Conservation (phyloP, 2,329 filamentous ascomycete species). For the Cadophora malorum region DNA sequence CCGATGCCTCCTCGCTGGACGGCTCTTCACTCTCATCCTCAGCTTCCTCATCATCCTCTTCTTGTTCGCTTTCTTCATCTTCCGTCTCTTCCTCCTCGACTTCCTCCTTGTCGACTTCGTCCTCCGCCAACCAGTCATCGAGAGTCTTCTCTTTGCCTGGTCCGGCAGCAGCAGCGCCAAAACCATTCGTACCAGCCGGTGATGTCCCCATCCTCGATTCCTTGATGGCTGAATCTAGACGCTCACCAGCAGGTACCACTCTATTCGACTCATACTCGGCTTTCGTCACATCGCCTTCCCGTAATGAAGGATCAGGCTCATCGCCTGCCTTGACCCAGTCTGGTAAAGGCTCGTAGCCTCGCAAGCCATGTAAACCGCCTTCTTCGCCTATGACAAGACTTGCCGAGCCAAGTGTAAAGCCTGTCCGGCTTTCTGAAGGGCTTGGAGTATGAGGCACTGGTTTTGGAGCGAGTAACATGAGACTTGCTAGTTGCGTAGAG, state of each 20-base stretch:
- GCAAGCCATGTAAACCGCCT: conserved; percentile 73
- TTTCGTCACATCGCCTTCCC: conserved; percentile 61
- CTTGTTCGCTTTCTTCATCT: conserved; percentile 38
- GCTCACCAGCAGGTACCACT: conserved; percentile 64
- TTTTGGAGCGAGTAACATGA: conserved; percentile 92
- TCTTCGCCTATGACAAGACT: conserved; percentile 84
- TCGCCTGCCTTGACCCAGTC: conserved; percentile 82
- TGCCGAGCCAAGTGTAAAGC: conserved; percentile 80
- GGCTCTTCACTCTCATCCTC: conserved; percentile 35
- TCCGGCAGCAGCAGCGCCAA: conserved; percentile 38
- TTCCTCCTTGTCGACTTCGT: conserved; percentile 58
- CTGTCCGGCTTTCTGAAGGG: conserved; percentile 82
- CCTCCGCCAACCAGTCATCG: conserved; percentile 85
- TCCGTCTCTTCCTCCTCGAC: conserved; percentile 53
- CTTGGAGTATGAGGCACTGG: conserved; percentile 90
- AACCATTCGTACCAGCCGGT: conserved; percentile 57
- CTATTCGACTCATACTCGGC: conserved; percentile 49
- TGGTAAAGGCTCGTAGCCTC: conserved; percentile 80
- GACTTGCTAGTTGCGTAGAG: conserved; percentile 80
- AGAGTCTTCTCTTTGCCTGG: conserved; percentile 71
- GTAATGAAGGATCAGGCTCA: conserved; percentile 78
- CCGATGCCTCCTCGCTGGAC: conserved; percentile 40
- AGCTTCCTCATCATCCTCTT: conserved; percentile 44
- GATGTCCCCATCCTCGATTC: conserved; percentile 44
- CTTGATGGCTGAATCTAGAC: conserved; percentile 63